phyloP scores from a whole-genome alignment of 1,139 yeast genomes.

The Yamadazyma diddensiae region DNA sequence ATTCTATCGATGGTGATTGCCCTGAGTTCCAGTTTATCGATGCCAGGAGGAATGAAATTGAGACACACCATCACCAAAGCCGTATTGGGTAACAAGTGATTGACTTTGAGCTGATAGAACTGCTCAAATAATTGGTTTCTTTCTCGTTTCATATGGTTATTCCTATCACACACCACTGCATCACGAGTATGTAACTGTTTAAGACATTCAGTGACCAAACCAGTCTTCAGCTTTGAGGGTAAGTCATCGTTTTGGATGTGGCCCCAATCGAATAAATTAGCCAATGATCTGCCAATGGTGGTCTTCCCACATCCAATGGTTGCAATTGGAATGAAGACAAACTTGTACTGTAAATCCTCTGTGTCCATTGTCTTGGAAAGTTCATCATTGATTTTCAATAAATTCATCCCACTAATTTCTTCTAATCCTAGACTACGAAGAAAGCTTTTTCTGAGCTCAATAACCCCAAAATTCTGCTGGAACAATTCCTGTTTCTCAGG shows the following conservation, averaged over 20 bases:
- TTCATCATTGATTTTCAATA: slow-evolving; percentile 22
- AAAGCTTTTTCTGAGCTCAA: slow-evolving; percentile 63
- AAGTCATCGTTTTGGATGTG: slow-evolving; percentile 87
- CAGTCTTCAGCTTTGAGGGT: slow-evolving; percentile 44
- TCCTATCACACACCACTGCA: slow-evolving; percentile 77
- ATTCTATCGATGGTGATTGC: slow-evolving; percentile 60
- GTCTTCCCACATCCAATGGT: slow-evolving; percentile 97
- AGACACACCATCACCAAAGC: slow-evolving; percentile 57
- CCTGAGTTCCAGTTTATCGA: slow-evolving; percentile 34
- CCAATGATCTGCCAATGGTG: slow-evolving; percentile 65
- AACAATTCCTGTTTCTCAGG: slow-evolving; percentile 46
- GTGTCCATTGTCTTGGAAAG: slow-evolving; percentile 14
- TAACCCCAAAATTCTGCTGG: slow-evolving; percentile 65
- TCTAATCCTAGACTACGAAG: slow-evolving; percentile 40
- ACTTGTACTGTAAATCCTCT: slow-evolving; percentile 30
- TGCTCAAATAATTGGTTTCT: slow-evolving; percentile 64
- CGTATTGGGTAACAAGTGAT: slow-evolving; percentile 27
- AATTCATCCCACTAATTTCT: slow-evolving; percentile 31
- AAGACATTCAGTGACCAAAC: slow-evolving; percentile 51
- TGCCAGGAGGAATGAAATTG: slow-evolving; percentile 48
- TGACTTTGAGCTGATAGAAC: slow-evolving; percentile 38
- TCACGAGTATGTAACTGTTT: slow-evolving; percentile 29
- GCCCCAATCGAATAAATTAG: slow-evolving; percentile 57
- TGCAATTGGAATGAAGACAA: slow-evolving; percentile 76
- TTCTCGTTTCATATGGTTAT: slow-evolving; percentile 72